Evolutionary conservation across 2,329 filamentous ascomycete genomes (phyloP).

Genomic region (Hypoxylon sp.): DNA sequence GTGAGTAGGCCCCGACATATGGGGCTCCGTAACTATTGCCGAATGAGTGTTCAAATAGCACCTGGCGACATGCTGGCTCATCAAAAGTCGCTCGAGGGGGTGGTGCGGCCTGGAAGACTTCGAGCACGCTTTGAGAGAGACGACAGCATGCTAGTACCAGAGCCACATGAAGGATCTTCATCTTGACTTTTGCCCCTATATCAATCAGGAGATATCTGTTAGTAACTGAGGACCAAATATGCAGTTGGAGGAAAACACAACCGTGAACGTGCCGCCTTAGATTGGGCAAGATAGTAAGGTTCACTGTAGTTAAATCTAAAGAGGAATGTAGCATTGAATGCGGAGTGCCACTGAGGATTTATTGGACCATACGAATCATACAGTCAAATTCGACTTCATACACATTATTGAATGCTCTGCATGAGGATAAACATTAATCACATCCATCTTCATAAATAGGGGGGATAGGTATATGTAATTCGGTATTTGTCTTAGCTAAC

Average conservation of each 20-base stretch:
- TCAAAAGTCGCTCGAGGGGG: conserved; percentile 45
- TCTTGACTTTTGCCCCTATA: not conserved
- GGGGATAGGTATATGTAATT: not conserved
- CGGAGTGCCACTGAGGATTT: conserved; percentile 12
- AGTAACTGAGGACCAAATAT: not conserved
- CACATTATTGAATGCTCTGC: not conserved
- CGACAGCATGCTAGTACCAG: conserved; percentile 14
- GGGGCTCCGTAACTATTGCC: conserved; percentile 50
- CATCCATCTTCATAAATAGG: not conserved
- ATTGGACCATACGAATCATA: conserved; percentile 5
- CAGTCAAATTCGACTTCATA: not conserved
- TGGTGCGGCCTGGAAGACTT: conserved; percentile 49
- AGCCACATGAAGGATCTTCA: conserved; percentile 8
- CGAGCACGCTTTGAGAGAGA: conserved; percentile 25
- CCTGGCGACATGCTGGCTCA: conserved; percentile 42
- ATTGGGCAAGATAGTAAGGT: not conserved
- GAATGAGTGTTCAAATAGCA: conserved; percentile 47
- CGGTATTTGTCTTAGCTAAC: not conserved
- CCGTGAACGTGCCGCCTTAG: not conserved
- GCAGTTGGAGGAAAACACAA: not conserved
- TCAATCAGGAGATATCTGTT: not conserved
- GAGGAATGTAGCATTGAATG: conserved; percentile 37
- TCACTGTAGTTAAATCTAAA: conserved; percentile 13
- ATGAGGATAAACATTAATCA: not conserved
- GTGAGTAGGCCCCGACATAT: conserved; percentile 47